A percentile compares a stretch with the other conserved stretches of the same genome.
phyloP scores from a whole-genome alignment of 306 rosid species.

The Prosopis cineraria region DNA sequence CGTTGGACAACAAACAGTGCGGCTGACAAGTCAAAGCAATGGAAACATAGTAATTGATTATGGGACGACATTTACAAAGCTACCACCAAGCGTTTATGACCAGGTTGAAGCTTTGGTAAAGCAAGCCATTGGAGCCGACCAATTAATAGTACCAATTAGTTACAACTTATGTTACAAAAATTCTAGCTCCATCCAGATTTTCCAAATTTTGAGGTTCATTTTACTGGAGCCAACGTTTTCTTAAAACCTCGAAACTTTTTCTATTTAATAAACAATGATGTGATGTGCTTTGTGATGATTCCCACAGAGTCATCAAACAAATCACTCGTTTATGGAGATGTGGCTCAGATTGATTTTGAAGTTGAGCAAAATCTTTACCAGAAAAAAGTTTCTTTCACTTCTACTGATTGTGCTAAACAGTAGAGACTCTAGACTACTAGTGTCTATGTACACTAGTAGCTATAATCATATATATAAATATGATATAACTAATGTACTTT shows the following conservation, averaged over 20 bases:
- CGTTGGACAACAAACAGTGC: not conserved
- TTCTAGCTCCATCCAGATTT: not conserved
- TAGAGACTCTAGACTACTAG: too few relatives aligned
- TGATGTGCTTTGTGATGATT: not conserved
- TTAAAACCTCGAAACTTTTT: not conserved
- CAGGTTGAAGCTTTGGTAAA: not conserved
- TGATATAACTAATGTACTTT: not conserved
- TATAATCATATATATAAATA: too few relatives aligned
- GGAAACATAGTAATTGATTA: constrained; percentile 22
- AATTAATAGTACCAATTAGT: not conserved
- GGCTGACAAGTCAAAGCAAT: not conserved
- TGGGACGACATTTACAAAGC: not conserved
- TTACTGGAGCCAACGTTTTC: not conserved
- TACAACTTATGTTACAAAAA: not conserved
- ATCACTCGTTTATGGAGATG: not conserved
- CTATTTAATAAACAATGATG: not conserved
- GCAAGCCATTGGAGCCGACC: not conserved
- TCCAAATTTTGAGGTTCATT: constrained; percentile 7
- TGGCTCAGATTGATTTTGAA: not conserved
- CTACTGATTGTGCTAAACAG: not conserved
- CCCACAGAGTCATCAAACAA: not conserved
- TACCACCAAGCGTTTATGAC: not conserved
- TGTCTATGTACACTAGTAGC: too few relatives aligned
- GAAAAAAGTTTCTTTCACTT: not conserved
- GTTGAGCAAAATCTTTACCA: not conserved